Evolutionary conservation across 805 yeast species (phyloP).

Genomic region (Zygosaccharomyces rouxii): DNA sequence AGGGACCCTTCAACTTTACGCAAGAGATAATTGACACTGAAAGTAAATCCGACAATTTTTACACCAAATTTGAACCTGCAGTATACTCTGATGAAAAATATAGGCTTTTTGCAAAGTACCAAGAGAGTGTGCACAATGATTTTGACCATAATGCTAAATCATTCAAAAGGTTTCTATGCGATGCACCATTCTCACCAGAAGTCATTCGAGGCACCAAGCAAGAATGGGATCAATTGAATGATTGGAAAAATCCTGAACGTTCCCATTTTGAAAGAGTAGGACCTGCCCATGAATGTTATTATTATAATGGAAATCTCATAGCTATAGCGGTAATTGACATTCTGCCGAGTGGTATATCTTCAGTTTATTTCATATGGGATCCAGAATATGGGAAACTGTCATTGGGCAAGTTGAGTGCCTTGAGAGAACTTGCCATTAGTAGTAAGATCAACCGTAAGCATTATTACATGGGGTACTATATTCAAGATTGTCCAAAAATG

Average conservation of each 20-base stretch:
- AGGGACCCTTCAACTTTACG: constrained; percentile 27
- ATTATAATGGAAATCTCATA: constrained; percentile 53
- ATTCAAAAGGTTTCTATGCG: constrained; percentile 66
- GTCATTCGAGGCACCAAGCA: constrained; percentile 22
- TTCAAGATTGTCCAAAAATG: constrained; percentile 80
- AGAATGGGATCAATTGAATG: constrained; percentile 29
- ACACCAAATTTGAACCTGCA: constrained; percentile 51
- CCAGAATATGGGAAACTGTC: constrained; percentile 68
- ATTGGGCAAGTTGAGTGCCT: constrained; percentile 72
- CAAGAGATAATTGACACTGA: constrained; percentile 41
- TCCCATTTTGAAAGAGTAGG: constrained; percentile 40
- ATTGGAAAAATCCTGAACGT: constrained; percentile 36
- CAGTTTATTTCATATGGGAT: constrained; percentile 86
- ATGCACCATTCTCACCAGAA: constrained; percentile 50
- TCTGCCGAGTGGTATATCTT: constrained; percentile 69
- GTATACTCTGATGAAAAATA: constrained; percentile 54
- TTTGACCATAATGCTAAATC: constrained; percentile 42
- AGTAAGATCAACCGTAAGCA: constrained; percentile 39
- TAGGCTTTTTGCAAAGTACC: constrained; percentile 62
- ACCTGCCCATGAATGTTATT: constrained; percentile 77
- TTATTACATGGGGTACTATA: constrained; percentile 73
- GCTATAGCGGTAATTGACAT: constrained; percentile 78
- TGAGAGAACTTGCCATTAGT: constrained; percentile 60
- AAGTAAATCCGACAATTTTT: constrained; percentile 23
- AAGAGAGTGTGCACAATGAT: constrained; percentile 65